phyloP scores from a whole-genome alignment of 225 moss, liverwort and hornwort genomes.

The Lunularia cruciata region DNA sequence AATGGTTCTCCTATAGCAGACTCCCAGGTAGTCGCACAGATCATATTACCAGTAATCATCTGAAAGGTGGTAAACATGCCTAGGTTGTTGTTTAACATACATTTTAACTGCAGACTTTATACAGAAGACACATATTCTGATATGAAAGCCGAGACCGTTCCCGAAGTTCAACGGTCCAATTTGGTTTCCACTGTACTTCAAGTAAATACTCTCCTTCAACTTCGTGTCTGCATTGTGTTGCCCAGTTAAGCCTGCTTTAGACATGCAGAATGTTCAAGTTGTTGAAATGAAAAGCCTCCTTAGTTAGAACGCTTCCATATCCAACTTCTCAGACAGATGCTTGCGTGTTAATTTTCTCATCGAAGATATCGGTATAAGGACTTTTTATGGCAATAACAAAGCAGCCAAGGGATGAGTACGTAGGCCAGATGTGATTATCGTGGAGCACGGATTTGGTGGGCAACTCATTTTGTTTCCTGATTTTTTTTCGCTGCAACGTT shows the following conservation, averaged over 20 bases:
- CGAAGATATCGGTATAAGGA: too few species aligned
- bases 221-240: too few species aligned
- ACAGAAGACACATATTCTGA: constrained; percentile 61
- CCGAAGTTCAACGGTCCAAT: constrained; percentile 89
- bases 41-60: too few species aligned
- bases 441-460: neutral
- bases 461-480: neutral
- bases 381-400: too few species aligned
- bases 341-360: too few species aligned
- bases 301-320: too few species aligned
- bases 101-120: constrained; percentile 52
- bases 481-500: neutral
- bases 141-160: constrained; percentile 68
- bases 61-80: constrained; percentile 2
- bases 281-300: too few species aligned
- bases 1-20: neutral
- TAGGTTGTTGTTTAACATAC: neutral
- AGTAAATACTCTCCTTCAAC: constrained; percentile 21
- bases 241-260: too few species aligned
- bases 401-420: too few species aligned
- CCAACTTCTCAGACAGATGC: too few species aligned
- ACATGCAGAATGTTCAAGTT: too few species aligned
- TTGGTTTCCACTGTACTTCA: constrained; percentile 75
- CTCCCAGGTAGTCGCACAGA: neutral
- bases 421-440: too few species aligned